Evolutionary conservation across 164 flowering plant species (phyloP).

Genomic region (Houttuynia cordata): DNA sequence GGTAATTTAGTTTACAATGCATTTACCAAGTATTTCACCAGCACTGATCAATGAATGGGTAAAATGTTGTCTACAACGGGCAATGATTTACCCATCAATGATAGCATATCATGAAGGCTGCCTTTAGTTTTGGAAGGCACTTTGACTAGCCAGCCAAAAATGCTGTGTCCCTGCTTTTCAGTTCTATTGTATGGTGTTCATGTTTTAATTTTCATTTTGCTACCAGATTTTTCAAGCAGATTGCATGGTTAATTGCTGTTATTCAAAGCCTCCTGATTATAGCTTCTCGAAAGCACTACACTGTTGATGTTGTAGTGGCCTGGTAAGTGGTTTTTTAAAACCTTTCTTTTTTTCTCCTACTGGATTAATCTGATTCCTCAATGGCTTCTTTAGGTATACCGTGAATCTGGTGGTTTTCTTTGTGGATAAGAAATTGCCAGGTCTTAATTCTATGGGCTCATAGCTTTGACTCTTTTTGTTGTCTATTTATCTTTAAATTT

Average conservation of each 20-base stretch:
- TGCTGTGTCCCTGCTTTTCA: too few relatives aligned
- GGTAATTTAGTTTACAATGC: slow-evolving; percentile 28
- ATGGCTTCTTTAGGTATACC: slow-evolving; percentile 56
- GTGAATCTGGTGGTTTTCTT: slow-evolving; percentile 87
- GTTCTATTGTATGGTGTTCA: too few relatives aligned
- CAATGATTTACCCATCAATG: too few relatives aligned
- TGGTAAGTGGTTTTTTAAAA: slow-evolving; percentile 25
- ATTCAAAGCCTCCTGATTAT: slow-evolving; percentile 72
- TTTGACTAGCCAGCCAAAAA: too few relatives aligned
- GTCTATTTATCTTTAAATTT: background rate
- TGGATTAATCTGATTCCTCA: background rate
- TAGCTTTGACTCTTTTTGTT: background rate
- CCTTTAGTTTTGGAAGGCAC: too few relatives aligned
- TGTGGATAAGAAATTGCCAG: slow-evolving; percentile 68
- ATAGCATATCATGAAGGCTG: too few relatives aligned
- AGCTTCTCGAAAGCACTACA: slow-evolving; percentile 91
- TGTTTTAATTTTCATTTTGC: too few relatives aligned
- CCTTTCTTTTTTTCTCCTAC: background rate
- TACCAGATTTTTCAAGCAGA: slow-evolving; percentile 58
- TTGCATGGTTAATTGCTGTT: slow-evolving; percentile 69
- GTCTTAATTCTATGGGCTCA: slow-evolving; percentile 16
- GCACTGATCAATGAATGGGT: background rate
- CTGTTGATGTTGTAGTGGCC: slow-evolving; percentile 50
- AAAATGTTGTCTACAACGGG: too few relatives aligned
- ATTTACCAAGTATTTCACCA: background rate